These are phyloP conservation scores for Pleurotus ostreatus DNA, from an alignment of 768 basidiomycete species.

Conservation along the genomic window DNA sequence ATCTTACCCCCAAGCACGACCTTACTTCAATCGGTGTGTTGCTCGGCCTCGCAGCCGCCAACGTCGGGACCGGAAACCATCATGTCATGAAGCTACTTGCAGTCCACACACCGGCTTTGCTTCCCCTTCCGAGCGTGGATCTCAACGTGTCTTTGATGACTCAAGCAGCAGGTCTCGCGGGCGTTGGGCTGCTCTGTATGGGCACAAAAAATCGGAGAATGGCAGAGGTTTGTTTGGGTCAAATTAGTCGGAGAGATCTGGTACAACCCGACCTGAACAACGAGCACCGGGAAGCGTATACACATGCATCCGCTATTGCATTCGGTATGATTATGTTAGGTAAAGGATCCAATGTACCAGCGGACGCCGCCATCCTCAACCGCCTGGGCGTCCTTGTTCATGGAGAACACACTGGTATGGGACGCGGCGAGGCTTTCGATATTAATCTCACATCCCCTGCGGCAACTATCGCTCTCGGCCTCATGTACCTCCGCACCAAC, in stretches of 20 bases:
- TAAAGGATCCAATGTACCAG: conserved; percentile 72
- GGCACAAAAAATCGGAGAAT: conserved; percentile 85
- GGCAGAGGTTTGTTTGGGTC: conserved; percentile 87
- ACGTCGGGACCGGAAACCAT: conserved; percentile 78
- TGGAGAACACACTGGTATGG: conserved; percentile 48
- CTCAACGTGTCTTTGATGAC: conserved; percentile 88
- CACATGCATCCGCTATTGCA: conserved; percentile 80
- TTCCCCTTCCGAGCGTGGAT: conserved; percentile 83
- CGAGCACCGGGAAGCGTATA: conserved; percentile 90
- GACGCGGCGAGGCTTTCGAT: conserved; percentile 56
- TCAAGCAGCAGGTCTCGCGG: conserved; percentile 84
- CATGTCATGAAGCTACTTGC: conserved; percentile 90
- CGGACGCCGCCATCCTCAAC: conserved; percentile 66
- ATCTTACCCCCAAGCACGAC: conserved; percentile 95
- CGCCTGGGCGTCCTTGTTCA: conserved; percentile 74
- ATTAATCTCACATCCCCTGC: conserved; percentile 89
- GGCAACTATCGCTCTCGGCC: conserved; percentile 81
- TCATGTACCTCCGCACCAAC: conserved; percentile 90
- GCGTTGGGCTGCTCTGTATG: conserved; percentile 86
- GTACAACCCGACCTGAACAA: conserved; percentile 80
- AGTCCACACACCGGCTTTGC: conserved; percentile 88
- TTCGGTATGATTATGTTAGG: conserved; percentile 98
- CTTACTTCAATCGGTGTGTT: conserved; percentile 91
- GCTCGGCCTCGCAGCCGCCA: conserved; percentile 89
- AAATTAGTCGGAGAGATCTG: conserved; percentile 76